Evolutionary conservation across 148 eudicot species (phyloP).

Genomic region (Chenopodium berlandieri): DNA sequence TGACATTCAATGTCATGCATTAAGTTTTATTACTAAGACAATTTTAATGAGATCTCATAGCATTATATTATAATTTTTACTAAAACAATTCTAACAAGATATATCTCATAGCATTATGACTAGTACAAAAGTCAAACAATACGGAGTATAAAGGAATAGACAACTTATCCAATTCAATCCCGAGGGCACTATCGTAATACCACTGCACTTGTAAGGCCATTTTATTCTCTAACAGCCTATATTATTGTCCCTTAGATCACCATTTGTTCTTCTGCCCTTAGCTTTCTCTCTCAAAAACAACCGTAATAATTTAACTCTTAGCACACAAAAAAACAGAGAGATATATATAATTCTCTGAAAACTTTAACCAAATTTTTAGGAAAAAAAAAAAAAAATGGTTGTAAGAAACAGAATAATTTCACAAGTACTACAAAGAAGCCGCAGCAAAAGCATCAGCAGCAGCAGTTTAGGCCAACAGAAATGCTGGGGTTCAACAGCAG

Average conservation of each 20-base stretch:
- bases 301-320: background rate
- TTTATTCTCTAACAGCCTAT: background rate
- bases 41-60: too few relatives aligned
- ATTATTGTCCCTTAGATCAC: background rate
- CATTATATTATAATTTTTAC: too few relatives aligned
- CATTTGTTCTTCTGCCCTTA: background rate
- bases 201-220: background rate
- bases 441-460: background rate
- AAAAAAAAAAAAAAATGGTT: constrained; percentile 12
- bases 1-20: too few relatives aligned
- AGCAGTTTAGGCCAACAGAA: background rate
- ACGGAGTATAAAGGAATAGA: too few relatives aligned
- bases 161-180: background rate
- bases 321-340: too few relatives aligned
- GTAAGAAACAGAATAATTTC: constrained; percentile 1
- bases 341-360: too few relatives aligned
- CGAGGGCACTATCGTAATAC: background rate
- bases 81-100: too few relatives aligned
- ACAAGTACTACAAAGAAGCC: background rate
- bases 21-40: too few relatives aligned
- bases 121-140: too few relatives aligned
- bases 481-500: constrained; percentile 30
- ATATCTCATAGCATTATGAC: too few relatives aligned
- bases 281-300: background rate
- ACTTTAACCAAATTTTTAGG: background rate